Base-by-base conservation (phyloP, 2,329 filamentous ascomycete genomes). In the Aureobasidium sp. region DNA sequence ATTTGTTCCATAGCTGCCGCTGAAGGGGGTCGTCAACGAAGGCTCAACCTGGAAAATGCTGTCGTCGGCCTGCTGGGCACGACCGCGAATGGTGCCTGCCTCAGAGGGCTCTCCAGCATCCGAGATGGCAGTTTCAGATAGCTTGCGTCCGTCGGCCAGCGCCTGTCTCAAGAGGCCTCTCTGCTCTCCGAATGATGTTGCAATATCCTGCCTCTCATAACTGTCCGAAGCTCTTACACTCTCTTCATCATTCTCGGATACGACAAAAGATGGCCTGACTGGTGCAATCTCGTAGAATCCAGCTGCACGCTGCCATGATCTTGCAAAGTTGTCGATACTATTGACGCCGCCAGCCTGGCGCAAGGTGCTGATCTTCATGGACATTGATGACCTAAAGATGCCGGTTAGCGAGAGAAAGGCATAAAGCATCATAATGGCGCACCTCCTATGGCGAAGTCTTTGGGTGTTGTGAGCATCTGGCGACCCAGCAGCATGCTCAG, bases 271-370 rank as follows among this genome's bases (percentile, higher is more conserved):
- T 15, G 87, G 86, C 17, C 87, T 84, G 61, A 89, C 87, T 5
- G 91, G 90, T 37, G 94, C 87, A 67, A 96, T 90, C 73, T 97
- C 92, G 66, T 86, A 84, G 74, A 97, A 97, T 62, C 83, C 87
- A 29, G 91, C 91, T 41, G 93, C 93, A 72, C 93, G 87, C 75
- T 93, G 90, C 89, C 91, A 96, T 68, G 90, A 96, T 64, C 89
- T 85, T 48, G 92, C 90, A 72, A 97, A 97, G 70, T 92, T 96
- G 70, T 94, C 88, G 69, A 97, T 89, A 74, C 90, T 95, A 79
- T 97, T 97, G 64, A 92, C 88, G 56, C 93, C 93, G 66, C 93
- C 94, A 52, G 90, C 87, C 64, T 96, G 87, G 67, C 89, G 69
- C 23, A 79, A 65, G 7, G 79, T 75, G 51, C 77, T 74, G 61